Conservation (phyloP, 257 asterid genomes). For the Verbena officinalis region DNA sequence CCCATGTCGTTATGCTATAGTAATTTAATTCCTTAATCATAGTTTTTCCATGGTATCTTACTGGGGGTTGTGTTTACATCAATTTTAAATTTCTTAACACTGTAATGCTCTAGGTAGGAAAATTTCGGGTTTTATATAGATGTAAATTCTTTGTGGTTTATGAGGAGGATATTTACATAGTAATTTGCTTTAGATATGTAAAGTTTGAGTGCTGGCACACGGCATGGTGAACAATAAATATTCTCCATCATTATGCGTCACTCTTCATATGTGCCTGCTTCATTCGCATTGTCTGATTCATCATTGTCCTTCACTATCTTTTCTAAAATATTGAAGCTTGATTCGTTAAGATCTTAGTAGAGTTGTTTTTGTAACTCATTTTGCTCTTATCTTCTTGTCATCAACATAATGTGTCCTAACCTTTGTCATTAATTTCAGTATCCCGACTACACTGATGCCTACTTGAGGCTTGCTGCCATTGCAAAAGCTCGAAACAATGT, state of each 20-base stretch:
- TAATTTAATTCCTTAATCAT: slow-evolving; percentile 5
- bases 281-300: neutral
- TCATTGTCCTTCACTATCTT: slow-evolving; percentile 10
- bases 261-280: neutral
- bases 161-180: neutral
- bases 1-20: slow-evolving; percentile 7
- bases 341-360: slow-evolving; percentile 20
- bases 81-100: neutral
- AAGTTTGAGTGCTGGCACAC: slow-evolving; percentile 13
- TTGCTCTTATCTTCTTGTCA: slow-evolving; percentile 13
- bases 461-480: slow-evolving; percentile 95
- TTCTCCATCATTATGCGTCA: slow-evolving; percentile 5
- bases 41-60: neutral
- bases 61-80: neutral
- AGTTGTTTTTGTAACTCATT: neutral
- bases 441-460: slow-evolving; percentile 88
- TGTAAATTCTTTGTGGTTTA: neutral
- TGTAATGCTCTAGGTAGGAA: neutral
- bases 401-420: slow-evolving; percentile 23
- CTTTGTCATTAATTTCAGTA: slow-evolving; percentile 54
- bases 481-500: slow-evolving; percentile 89
- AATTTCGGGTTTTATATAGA: slow-evolving; percentile 8
- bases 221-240: slow-evolving; percentile 13
- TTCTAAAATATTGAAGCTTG: slow-evolving; percentile 11
- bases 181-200: slow-evolving; percentile 17